These are phyloP conservation scores for Tetrahymena malaccensis DNA, from an alignment of 73 alveolate genomes.

Conservation along the genomic window DNA sequence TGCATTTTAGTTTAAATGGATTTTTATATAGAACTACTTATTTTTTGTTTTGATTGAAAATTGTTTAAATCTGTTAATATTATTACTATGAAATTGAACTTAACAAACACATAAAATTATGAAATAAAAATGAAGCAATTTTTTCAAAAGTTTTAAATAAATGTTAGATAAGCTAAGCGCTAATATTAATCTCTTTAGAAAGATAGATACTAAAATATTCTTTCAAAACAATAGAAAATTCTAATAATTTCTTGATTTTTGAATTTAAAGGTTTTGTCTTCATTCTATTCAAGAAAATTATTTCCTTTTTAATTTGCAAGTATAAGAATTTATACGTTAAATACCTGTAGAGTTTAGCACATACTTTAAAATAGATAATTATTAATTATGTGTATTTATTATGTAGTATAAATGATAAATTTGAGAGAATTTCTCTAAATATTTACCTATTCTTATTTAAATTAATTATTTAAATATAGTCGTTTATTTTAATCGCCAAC, in stretches of 20 bases:
- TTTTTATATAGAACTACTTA: too few species aligned
- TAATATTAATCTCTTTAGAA: neutral
- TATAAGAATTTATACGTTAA: neutral
- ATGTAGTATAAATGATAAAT: neutral
- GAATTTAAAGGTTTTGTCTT: neutral
- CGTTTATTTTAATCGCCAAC: neutral
- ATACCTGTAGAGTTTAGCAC: neutral
- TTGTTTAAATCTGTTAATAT: too few species aligned
- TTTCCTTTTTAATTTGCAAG: neutral
- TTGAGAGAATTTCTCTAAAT: neutral
- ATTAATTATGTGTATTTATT: neutral
- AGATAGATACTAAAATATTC: neutral
- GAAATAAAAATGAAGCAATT: neutral
- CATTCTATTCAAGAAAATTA: neutral
- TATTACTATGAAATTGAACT: too few species aligned
- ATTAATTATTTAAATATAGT: neutral
- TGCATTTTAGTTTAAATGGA: too few species aligned
- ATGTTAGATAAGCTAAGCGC: neutral
- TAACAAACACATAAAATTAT: too few species aligned
- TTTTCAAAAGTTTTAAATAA: neutral
- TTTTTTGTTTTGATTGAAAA: too few species aligned
- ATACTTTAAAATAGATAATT: neutral
- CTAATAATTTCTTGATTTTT: neutral
- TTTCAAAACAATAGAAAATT: neutral
- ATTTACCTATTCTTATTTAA: neutral